A percentile compares a stretch with the other conserved stretches of the same genome.
These are phyloP conservation scores for Grosmannia serpens DNA, from an alignment of 2,329 filamentous ascomycete genomes.

Conservation along the genomic window DNA sequence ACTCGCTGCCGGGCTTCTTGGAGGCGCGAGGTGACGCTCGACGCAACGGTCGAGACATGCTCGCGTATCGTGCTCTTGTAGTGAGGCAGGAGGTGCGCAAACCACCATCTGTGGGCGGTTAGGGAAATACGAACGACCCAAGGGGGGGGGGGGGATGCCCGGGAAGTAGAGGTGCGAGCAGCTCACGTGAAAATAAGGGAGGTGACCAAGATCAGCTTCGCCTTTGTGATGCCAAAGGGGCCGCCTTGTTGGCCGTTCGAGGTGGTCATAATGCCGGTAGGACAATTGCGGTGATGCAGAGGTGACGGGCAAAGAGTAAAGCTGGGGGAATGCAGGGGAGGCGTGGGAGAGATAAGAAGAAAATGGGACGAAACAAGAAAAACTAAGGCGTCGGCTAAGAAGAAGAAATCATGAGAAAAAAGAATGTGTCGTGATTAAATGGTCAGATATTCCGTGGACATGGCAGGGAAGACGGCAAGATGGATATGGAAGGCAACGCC, in stretches of 20 bases:
- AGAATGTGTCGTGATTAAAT: background rate
- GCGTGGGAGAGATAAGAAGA: background rate
- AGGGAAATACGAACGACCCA: background rate
- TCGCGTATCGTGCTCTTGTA: conserved; percentile 32
- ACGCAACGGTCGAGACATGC: conserved; percentile 18
- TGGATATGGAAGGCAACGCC: background rate
- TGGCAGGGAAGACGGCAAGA: background rate
- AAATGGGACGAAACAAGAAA: background rate
- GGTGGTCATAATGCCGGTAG: conserved; percentile 11
- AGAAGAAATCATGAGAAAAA: background rate
- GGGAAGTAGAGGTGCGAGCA: background rate
- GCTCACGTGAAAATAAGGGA: conserved; percentile 28
- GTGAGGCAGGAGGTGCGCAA: conserved; percentile 30
- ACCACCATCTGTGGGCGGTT: conserved; percentile 29
- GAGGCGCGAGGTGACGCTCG: conserved; percentile 24
- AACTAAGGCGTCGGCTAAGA: background rate
- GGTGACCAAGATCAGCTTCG: conserved; percentile 21
- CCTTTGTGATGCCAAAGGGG: conserved; percentile 22
- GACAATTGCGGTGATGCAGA: background rate
- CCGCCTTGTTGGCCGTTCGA: conserved; percentile 10
- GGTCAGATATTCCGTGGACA: background rate
- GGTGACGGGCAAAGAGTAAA: background rate
- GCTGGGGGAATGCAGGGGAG: background rate
- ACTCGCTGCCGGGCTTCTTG: conserved; percentile 28
- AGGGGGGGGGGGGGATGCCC: background rate